Base-by-base conservation (phyloP, 2,329 filamentous ascomycete genomes). In the Dothistroma septosporum region DNA sequence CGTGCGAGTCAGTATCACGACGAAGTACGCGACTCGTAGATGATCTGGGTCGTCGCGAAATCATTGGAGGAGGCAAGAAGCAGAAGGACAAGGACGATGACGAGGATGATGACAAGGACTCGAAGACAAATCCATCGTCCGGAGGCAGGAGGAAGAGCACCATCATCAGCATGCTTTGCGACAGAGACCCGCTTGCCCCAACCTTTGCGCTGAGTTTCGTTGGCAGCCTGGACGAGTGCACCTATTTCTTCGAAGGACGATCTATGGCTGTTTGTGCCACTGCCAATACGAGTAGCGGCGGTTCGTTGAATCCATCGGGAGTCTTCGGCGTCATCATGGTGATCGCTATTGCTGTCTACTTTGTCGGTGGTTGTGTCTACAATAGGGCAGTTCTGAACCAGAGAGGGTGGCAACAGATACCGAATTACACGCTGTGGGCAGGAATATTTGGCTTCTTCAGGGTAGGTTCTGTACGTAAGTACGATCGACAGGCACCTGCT, bases 331-430 rank as follows among this genome's bases (percentile, higher is more conserved):
- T 97, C 65, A 97, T 99, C 63, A 78, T 78, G n/a, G 70, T 85
- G 46, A 87, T 88, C 56, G 90, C 92, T 10, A 82, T 97, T 41
- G 78, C 93, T 10, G 94, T 94, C 22, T 99, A 99, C 76, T 80
- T 96, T 58, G 83, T 95, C 41, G 94, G 94, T 68, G 94, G 94
- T 71, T 89, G 96, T 69, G 92, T 96, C 64, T 99, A 97, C 80
- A 93, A 97, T 76, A 86, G 94, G 61, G 95, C 91, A 33, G 92
- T 99, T 60, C 88, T 92, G 77, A 91, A 99, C 74, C 92, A 96
- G 69, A 84, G 94, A 64, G 94, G 94, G 53, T 97, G 93, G 94
- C 86, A 90, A 68, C 94, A 99, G 76, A 79, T 97, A 68, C 94
- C 94, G 57, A 97, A 99, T 78, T 97, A 94, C 78, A 87, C 85